Percentiles rank a stretch among this genome's conserved stretches.
Evolutionary conservation across 2,329 filamentous ascomycete genomes (phyloP).

Genomic region (Zasmidium citrigriseum): DNA sequence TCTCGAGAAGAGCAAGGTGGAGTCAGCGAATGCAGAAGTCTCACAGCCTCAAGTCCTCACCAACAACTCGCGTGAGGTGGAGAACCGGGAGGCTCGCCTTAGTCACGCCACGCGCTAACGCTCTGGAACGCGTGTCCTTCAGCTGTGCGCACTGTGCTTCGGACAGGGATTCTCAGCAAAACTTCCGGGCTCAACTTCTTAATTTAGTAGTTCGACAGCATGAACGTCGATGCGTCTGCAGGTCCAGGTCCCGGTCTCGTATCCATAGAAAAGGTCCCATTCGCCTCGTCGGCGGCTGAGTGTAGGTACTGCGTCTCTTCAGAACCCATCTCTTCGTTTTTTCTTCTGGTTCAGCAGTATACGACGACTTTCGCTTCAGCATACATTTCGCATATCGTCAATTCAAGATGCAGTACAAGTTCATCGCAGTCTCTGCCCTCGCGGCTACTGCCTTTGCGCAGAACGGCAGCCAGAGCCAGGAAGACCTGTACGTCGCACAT

Average conservation of each 20-base stretch:
- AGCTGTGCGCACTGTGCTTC: not conserved
- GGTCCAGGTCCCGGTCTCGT: not conserved
- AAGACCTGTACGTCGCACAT: slow-evolving; percentile 8
- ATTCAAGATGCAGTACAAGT: slow-evolving; percentile 29
- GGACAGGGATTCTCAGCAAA: not conserved
- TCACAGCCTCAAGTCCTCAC: not conserved
- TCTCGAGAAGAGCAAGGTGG: not conserved
- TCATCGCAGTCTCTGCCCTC: slow-evolving; percentile 27
- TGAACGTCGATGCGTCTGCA: not conserved
- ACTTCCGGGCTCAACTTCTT: not conserved
- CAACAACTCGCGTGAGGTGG: not conserved
- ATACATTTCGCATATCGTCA: not conserved
- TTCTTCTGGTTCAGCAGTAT: too few species aligned
- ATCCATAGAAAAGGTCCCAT: not conserved
- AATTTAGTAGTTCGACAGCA: not conserved
- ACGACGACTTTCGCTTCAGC: slow-evolving; percentile 1
- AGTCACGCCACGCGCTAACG: not conserved
- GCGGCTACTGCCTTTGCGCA: slow-evolving; percentile 26
- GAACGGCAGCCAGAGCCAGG: slow-evolving; percentile 8
- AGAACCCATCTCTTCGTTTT: too few species aligned
- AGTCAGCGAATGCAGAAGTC: not conserved
- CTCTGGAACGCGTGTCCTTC: not conserved
- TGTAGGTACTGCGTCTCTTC: too few species aligned
- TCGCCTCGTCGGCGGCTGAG: too few species aligned
- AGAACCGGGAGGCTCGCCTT: not conserved